A percentile compares a stretch with the other conserved stretches of the same genome.
Evolutionary conservation across 305 asterid species (phyloP).

Genomic region (Fraxinus ornus): DNA sequence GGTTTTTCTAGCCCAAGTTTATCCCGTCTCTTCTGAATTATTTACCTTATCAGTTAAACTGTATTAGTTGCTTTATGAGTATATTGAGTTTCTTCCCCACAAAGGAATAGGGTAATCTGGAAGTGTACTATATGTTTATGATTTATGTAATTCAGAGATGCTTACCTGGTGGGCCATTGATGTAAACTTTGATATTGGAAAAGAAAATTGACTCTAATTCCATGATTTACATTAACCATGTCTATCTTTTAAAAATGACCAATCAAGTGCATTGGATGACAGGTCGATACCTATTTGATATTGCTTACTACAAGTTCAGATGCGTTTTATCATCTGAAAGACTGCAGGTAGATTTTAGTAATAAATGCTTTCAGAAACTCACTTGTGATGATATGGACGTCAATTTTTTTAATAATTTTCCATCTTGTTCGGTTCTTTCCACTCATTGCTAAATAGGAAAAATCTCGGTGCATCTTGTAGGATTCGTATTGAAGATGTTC

Average conservation of each 20-base stretch:
- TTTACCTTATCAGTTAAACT: background rate
- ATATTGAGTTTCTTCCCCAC: background rate
- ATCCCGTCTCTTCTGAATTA: background rate
- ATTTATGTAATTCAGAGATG: background rate
- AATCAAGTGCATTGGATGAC: slow-evolving; percentile 32
- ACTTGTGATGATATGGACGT: slow-evolving; percentile 8
- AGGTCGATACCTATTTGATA: slow-evolving; percentile 84
- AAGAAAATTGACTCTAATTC: slow-evolving; percentile 3
- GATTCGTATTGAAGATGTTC: slow-evolving; percentile 79
- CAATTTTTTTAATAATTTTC: slow-evolving; percentile 2
- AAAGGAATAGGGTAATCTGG: background rate
- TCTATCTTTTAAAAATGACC: slow-evolving; percentile 20
- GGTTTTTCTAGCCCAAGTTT: background rate
- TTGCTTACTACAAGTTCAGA: slow-evolving; percentile 88
- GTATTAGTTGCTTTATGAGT: background rate
- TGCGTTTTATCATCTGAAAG: slow-evolving; percentile 88
- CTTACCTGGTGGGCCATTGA: background rate
- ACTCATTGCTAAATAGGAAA: slow-evolving; percentile 29
- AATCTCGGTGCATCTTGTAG: slow-evolving; percentile 42
- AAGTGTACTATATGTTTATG: background rate
- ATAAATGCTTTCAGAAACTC: slow-evolving; percentile 14
- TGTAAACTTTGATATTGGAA: slow-evolving; percentile 9
- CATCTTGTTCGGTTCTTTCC: background rate
- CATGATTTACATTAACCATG: slow-evolving; percentile 13
- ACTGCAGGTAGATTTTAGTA: slow-evolving; percentile 66